Evolutionary conservation across 345 rosid species (phyloP).

Genomic region (Euphorbia pulcherrima): DNA sequence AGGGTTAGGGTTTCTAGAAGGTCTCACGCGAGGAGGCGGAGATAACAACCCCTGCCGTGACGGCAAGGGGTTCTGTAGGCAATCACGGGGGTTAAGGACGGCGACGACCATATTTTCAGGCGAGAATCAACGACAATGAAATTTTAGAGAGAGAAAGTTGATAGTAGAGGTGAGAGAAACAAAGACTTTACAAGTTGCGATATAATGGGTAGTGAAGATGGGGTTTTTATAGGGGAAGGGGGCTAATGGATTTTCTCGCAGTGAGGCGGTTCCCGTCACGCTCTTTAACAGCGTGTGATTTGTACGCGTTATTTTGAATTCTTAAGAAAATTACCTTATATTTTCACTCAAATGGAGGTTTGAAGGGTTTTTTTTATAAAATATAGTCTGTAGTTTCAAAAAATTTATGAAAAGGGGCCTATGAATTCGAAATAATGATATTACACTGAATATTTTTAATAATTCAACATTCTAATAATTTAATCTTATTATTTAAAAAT

Average conservation of each 20-base stretch:
- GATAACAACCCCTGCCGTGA: constrained; percentile 17
- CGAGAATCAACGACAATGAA: too few relatives aligned
- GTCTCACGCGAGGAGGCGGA: constrained; percentile 28
- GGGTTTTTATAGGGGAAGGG: not conserved
- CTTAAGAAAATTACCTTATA: too few relatives aligned
- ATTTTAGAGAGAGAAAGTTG: not conserved
- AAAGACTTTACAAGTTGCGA: not conserved
- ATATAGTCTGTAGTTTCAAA: too few relatives aligned
- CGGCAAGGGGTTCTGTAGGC: constrained; percentile 31
- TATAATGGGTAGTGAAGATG: not conserved
- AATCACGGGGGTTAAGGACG: constrained; percentile 52
- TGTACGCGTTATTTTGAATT: too few relatives aligned
- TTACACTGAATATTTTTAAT: too few relatives aligned
- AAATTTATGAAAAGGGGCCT: too few relatives aligned
- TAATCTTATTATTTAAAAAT: too few relatives aligned
- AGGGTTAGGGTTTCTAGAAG: constrained; percentile 23
- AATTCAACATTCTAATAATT: too few relatives aligned
- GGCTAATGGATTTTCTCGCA: not conserved
- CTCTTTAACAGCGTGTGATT: not conserved
- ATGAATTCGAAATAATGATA: too few relatives aligned
- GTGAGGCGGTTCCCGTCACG: constrained; percentile 1
- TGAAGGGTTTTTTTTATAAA: too few relatives aligned
- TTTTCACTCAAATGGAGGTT: too few relatives aligned
- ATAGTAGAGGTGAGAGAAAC: not conserved
- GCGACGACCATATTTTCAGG: constrained; percentile 56